phyloP scores from a whole-genome alignment of 257 asterid genomes.

The Ocimum tenuiflorum region DNA sequence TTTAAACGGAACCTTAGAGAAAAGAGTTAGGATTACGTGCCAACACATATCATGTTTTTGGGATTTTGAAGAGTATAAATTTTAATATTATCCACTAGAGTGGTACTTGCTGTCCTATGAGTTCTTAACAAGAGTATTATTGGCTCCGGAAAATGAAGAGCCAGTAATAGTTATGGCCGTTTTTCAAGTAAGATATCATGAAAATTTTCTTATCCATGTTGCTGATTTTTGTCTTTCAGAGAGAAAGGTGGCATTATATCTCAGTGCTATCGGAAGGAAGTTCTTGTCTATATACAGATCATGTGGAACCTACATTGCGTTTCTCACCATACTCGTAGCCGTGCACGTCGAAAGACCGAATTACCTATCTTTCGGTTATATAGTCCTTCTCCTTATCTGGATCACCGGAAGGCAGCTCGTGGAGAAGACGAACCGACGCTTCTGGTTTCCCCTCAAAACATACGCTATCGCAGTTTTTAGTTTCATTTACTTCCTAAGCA shows the following conservation, averaged over 20 bases:
- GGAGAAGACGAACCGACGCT: slow-evolving; percentile 75
- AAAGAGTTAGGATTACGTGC: too few relatives aligned
- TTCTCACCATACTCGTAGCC: slow-evolving; percentile 77
- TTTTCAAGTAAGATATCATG: too few relatives aligned
- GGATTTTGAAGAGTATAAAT: too few relatives aligned
- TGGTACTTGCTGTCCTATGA: too few relatives aligned
- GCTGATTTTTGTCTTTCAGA: slow-evolving; percentile 48
- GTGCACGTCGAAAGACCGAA: slow-evolving; percentile 86
- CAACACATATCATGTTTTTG: too few relatives aligned
- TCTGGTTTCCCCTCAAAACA: slow-evolving; percentile 94
- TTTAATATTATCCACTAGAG: too few relatives aligned
- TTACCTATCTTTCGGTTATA: slow-evolving; percentile 77
- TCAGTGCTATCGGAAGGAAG: slow-evolving; percentile 80
- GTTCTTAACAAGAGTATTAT: too few relatives aligned
- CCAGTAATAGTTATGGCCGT: too few relatives aligned
- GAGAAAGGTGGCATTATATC: slow-evolving; percentile 81
- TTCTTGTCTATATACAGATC: slow-evolving; percentile 80
- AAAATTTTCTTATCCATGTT: neutral
- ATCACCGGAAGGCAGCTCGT: slow-evolving; percentile 85
- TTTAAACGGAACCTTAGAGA: too few relatives aligned
- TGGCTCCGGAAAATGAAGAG: too few relatives aligned
- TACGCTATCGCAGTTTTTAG: slow-evolving; percentile 65
- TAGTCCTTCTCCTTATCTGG: slow-evolving; percentile 94
- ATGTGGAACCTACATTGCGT: slow-evolving; percentile 86
- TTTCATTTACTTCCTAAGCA: slow-evolving; percentile 65